phyloP scores from a whole-genome alignment of 139 green algal species.

The Micractinium sp. region DNA sequence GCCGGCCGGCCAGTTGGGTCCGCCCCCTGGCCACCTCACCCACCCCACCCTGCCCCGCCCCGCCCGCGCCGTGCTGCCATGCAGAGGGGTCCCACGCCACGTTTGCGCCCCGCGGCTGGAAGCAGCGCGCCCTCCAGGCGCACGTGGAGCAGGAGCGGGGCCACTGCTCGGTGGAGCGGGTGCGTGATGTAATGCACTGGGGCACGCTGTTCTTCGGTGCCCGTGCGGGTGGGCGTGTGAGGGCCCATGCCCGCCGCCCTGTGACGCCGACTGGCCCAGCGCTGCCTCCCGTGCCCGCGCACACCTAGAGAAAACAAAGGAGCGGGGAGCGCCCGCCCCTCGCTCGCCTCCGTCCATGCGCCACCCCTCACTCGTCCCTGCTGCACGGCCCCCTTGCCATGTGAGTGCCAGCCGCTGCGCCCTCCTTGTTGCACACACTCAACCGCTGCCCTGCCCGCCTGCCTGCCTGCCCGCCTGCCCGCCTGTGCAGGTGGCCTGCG shows the following conservation, averaged over 20 bases:
- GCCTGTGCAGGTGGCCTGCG: conserved; percentile 78
- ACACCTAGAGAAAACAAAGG: too few species aligned
- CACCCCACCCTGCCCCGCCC: not conserved
- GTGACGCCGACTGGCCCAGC: too few species aligned
- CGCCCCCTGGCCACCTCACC: not conserved
- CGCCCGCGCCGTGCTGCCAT: conserved; percentile 40
- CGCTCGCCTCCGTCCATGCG: too few species aligned
- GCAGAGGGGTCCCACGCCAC: conserved; percentile 86
- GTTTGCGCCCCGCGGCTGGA: conserved; percentile 86
- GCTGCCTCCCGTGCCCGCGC: too few species aligned
- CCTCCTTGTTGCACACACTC: too few species aligned
- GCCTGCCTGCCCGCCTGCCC: not conserved
- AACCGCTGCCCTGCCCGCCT: not conserved
- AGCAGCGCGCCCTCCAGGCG: conserved; percentile 82
- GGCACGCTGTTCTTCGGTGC: too few species aligned
- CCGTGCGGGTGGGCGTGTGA: too few species aligned
- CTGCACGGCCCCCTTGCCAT: too few species aligned
- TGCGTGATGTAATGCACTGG: conserved; percentile 23
- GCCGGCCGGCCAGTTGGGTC: not conserved
- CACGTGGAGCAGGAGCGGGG: conserved; percentile 72
- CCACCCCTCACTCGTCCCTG: too few species aligned
- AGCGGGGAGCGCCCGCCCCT: too few species aligned
- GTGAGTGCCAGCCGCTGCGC: too few species aligned
- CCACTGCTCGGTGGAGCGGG: conserved; percentile 75
- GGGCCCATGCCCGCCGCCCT: too few species aligned